Base-by-base conservation (phyloP, 208 protist genomes). In the Trypanosoma cruzi region DNA sequence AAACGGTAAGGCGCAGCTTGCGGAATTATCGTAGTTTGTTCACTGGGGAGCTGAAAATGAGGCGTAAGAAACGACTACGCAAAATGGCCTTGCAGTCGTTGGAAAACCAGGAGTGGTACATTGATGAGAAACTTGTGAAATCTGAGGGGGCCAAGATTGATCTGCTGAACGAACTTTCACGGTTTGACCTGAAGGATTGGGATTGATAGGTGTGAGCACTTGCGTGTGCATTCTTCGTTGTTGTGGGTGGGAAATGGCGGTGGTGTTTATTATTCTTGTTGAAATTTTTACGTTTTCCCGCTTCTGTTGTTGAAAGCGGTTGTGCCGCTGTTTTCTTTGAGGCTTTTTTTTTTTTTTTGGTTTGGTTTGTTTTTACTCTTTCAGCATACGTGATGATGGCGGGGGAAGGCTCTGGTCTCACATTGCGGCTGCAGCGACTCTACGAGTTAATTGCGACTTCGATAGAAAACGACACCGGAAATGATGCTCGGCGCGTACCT, bases 91-190 rank as follows among this genome's bases (percentile, higher is more conserved):
- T 92, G 14, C 74, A 78, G 18, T 77, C 87, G 31, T 57, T 88
- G 46, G 75, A 89, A 61, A 80, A 76, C 57, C 85, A 93, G 74
- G 86, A 95, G 75, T 93, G 87, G 90, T 93, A 88, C 69, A 90
- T 95, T 73, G 87, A 95, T 54, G 83, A 89, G 65, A 92, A 91
- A 65, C 71, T 95, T 37, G 64, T 93, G 44, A 80, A 86, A 63
- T 89, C 85, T 2, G 83, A 83, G 36, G 80, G 79, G 2, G 84
- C 90, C 14, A 82, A 91, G 72, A 71, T 95, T 26, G 87, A 90
- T 54, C 70, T 95, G 52, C 80, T 95, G 58, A 95, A 95, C 61
- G 81, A 89, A 42, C 71, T 95, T 16, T 75, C 86, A 56, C 81
- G 80, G 50, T 94, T 80, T 78, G 80, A 92, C 42, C 48, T 92